Conservation (phyloP, 1,139 yeast genomes). For the Taphrina pruni region DNA sequence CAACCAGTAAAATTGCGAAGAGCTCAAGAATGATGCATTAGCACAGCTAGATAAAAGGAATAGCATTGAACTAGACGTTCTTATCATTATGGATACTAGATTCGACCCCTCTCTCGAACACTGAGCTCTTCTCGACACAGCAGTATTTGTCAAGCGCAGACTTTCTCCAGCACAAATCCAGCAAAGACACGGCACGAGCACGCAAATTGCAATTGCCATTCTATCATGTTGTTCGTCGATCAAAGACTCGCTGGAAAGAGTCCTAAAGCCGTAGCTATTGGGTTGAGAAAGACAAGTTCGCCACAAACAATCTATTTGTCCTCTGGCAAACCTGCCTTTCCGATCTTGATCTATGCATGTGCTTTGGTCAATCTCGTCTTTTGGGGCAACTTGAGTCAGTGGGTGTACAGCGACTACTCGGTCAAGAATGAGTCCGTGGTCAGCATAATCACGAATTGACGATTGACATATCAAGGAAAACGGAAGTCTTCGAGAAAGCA, state of each 20-base stretch:
- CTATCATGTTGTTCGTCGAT: not conserved
- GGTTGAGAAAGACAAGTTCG: conserved; percentile 5
- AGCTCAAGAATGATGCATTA: too few species aligned
- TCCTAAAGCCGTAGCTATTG: conserved; percentile 30
- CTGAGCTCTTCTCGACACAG: not conserved
- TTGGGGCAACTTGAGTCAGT: conserved; percentile 35
- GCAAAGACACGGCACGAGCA: not conserved
- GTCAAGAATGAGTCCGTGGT: conserved; percentile 22
- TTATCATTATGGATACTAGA: too few species aligned
- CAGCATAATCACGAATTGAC: not conserved
- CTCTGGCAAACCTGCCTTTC: conserved; percentile 32
- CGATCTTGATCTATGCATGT: conserved; percentile 28
- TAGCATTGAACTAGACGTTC: too few species aligned
- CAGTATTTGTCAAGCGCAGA: not conserved
- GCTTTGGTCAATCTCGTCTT: conserved; percentile 32
- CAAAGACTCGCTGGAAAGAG: not conserved
- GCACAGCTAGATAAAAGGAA: too few species aligned
- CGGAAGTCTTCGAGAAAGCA: conserved; percentile 25
- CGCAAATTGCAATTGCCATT: not conserved
- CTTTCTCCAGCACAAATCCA: not conserved
- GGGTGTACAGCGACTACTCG: conserved; percentile 29
- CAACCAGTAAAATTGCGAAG: too few species aligned
- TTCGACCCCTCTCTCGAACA: too few species aligned
- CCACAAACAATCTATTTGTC: conserved; percentile 30
- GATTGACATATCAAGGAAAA: conserved; percentile 9